Evolutionary conservation across 2,329 filamentous ascomycete genomes (phyloP), one percentile per base, ranked within the genome.

Genomic region (Scedosporium aurantiacum): DNA sequence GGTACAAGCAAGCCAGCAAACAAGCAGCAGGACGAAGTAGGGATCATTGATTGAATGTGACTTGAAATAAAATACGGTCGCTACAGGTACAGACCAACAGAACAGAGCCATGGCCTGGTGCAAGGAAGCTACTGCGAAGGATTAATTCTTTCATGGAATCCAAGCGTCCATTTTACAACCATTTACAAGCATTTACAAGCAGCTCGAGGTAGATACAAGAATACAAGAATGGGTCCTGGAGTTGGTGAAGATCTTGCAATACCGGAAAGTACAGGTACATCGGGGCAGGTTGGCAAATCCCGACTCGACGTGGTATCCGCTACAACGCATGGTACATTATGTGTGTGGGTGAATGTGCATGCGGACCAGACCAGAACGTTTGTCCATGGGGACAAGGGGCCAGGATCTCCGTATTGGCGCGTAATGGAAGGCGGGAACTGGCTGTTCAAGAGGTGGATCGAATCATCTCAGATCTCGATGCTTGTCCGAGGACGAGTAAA

Each of bases 381-480:
- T 47, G 32, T 37, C 14, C 32, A 12, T 37, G 12, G 50, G 54
- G 54, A 37, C 23, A 32, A 32, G n/a, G 54, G 27, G 16, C 25
- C 32, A 40, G 27, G 54, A 25, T 54, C 50, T 54, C 50, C 21
- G 23, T 54, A 14, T 16, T 32, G 54, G 54, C 54, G 54, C 54
- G 27, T 57, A 57, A 57, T 57, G 54, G 27, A 18, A 27, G 32
- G 16, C 54, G 14, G 54, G 54, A 57, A 57, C 54, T 57, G 54
- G 54, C 27, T 40, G 32, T 5, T 57, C 18, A 1, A 27, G 50
- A 27, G 14, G 27, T 7, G 54, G 54, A 57, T 40, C 54, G 54
- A 32, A 32, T 57, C 27, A 40, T 32, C 12, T 18, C 54, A 32
- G 25, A 57, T 57, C 27, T 37, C 54, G 12, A 23, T 14, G 27